Conservation (phyloP, 345 rosid species). For the Trapa incisa region DNA sequence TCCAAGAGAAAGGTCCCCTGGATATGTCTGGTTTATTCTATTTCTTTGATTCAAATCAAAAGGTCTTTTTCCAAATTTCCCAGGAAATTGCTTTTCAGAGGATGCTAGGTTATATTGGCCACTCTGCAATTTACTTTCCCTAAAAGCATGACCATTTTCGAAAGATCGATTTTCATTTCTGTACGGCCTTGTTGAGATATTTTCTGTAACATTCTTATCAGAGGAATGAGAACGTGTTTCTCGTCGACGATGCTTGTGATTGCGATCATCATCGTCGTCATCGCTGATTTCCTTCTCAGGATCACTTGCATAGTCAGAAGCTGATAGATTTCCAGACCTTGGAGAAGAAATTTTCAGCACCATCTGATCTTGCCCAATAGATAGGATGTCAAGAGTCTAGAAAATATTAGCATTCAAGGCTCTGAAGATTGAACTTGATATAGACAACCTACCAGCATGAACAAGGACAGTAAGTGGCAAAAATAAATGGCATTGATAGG, state of each 20-base stretch:
- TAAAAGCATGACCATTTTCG: conserved; percentile 49
- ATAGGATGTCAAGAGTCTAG: conserved; percentile 3
- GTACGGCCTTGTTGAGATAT: conserved; percentile 41
- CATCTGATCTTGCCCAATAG: conserved; percentile 28
- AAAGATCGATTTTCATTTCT: conserved; percentile 51
- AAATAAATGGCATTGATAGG: not conserved
- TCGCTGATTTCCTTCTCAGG: conserved; percentile 92
- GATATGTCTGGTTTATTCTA: conserved; percentile 42
- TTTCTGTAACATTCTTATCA: conserved; percentile 56
- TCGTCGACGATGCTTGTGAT: conserved; percentile 83
- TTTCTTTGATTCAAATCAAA: conserved; percentile 49
- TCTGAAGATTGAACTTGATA: not conserved
- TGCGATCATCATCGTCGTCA: conserved; percentile 95
- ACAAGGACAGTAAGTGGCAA: not conserved
- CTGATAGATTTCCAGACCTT: conserved; percentile 43
- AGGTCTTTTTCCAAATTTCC: conserved; percentile 51
- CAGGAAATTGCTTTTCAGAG: conserved; percentile 29
- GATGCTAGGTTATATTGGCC: conserved; percentile 25
- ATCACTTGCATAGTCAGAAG: conserved; percentile 57
- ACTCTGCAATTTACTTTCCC: conserved; percentile 48
- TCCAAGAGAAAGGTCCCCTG: conserved; percentile 51
- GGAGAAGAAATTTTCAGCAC: conserved; percentile 65
- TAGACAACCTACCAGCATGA: not conserved
- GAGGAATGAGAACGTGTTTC: conserved; percentile 58
- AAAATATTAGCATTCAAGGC: conserved; percentile 5